Base-by-base conservation (phyloP, 73 alveolate species). In the Symbiodinium natans region DNA sequence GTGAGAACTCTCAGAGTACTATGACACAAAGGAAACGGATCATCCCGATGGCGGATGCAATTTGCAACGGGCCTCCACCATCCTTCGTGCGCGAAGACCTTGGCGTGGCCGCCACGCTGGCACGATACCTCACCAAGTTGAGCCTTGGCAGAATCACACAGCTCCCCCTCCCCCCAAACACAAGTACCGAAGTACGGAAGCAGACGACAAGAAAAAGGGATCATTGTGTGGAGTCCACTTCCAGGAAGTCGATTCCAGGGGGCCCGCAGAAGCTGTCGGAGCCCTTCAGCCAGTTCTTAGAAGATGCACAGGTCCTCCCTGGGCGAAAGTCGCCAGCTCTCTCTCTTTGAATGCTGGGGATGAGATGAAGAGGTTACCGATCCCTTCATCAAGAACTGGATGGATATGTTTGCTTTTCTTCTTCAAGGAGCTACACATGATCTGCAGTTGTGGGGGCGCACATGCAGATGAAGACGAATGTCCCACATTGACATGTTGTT, bases 311-410 rank as follows among this genome's bases (percentile, higher is more conserved):
- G 86, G 86, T 75, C 29, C 33, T 33, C 82, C 2, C 1, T 0
- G 41, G 19, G 10, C 19, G 27, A 10, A 10, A 52, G 10, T 52
- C 19, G 71, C 19, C 19, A 19, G 10, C 71, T 52, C 19, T 10
- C 27, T 52, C 71, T 10, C 19, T 13, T 13, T 13, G 71, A 13
- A 52, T 52, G 71, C 19, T 13, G 19, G 19, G 71, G 27, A 19
- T 19, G 27, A 52, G 19, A 52, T 52, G 71, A 13, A 13, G 43
- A 90, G 97, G 92, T 92, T 31, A 92, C 98, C 0, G 98, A 92
- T 52, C 98, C 98, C 68, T 92, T 92, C 98, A 92, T 92, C 98
- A 92, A 92, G 92, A 92, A 92, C 68, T 92, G 98, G 98, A 92
- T 92, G 98, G 98, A 92, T 84, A 92, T 92, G 98, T 92, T 92